Conservation (phyloP, 2,329 filamentous ascomycete genomes). For the Talaromyces sp. region DNA sequence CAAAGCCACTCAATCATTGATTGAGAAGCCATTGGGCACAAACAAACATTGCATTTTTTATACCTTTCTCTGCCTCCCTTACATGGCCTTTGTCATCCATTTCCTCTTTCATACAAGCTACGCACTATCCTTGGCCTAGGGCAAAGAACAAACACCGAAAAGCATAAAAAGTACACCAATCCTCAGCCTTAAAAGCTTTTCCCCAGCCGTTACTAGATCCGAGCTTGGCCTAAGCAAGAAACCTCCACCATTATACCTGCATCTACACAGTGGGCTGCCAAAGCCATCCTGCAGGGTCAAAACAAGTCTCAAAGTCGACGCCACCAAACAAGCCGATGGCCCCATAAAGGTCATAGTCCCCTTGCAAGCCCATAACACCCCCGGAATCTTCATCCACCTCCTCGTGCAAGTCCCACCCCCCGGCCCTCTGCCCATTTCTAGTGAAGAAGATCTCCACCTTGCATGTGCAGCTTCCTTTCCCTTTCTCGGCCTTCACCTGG, state of each 20-base stretch:
- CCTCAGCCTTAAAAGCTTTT: not conserved
- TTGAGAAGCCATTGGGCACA: too few species aligned
- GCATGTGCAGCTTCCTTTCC: conserved; percentile 29
- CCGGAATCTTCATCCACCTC: conserved; percentile 60
- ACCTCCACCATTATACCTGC: not conserved
- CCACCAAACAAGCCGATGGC: conserved; percentile 64
- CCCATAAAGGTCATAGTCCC: conserved; percentile 66
- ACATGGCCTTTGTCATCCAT: too few species aligned
- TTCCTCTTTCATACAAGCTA: too few species aligned
- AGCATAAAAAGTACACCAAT: too few species aligned
- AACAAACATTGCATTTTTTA: too few species aligned
- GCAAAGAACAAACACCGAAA: too few species aligned
- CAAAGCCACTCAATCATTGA: too few species aligned
- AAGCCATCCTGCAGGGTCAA: conserved; percentile 53
- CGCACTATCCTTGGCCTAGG: too few species aligned
- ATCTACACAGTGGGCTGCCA: conserved; percentile 34
- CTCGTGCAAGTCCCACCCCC: conserved; percentile 63
- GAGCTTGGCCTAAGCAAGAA: not conserved
- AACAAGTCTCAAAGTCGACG: conserved; percentile 62
- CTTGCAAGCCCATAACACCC: conserved; percentile 66
- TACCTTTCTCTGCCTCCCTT: too few species aligned
- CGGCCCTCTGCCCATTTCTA: conserved; percentile 55
- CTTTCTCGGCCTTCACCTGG: not conserved
- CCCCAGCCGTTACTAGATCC: not conserved
- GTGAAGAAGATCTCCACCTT: conserved; percentile 63